Evolutionary conservation across 2,329 filamentous ascomycete genomes (phyloP).

Genomic region (Botrytis aclada): DNA sequence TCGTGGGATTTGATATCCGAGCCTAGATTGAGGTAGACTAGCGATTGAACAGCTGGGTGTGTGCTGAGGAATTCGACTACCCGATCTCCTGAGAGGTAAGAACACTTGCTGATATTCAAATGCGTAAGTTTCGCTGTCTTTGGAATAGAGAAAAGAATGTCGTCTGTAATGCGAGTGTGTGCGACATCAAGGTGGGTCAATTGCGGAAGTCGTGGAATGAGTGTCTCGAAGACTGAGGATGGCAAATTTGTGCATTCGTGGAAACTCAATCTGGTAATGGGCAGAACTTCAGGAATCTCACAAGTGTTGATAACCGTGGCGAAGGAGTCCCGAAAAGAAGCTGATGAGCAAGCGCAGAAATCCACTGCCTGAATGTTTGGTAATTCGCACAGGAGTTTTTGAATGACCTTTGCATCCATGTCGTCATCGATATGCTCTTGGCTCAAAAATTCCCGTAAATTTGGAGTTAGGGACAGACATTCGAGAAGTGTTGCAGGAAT

Average conservation of each 20-base stretch:
- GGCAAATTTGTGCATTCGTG: slow-evolving; percentile 76
- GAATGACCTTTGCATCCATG: slow-evolving; percentile 63
- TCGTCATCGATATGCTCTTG: slow-evolving; percentile 82
- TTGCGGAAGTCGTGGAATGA: slow-evolving; percentile 66
- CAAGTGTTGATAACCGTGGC: slow-evolving; percentile 44
- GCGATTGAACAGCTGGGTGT: slow-evolving; percentile 64
- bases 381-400: slow-evolving; percentile 67
- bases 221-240: slow-evolving; percentile 61
- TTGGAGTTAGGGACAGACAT: slow-evolving; percentile 69
- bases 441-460: slow-evolving; percentile 72
- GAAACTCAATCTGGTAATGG: slow-evolving; percentile 66
- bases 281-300: slow-evolving; percentile 43
- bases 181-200: slow-evolving; percentile 79
- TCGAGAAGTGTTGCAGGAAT: slow-evolving; percentile 69
- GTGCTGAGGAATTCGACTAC: slow-evolving; percentile 69
- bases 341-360: slow-evolving; percentile 72
- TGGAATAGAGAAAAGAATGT: slow-evolving; percentile 67
- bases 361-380: slow-evolving; percentile 66
- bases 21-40: slow-evolving; percentile 71
- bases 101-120: slow-evolving; percentile 75
- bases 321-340: slow-evolving; percentile 65
- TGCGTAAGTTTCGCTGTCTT: slow-evolving; percentile 71
- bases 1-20: slow-evolving; percentile 71
- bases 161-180: slow-evolving; percentile 71
- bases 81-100: slow-evolving; percentile 60